Base-by-base conservation (phyloP, 1,139 yeast species). In the Sugiyamaella neomexicana region DNA sequence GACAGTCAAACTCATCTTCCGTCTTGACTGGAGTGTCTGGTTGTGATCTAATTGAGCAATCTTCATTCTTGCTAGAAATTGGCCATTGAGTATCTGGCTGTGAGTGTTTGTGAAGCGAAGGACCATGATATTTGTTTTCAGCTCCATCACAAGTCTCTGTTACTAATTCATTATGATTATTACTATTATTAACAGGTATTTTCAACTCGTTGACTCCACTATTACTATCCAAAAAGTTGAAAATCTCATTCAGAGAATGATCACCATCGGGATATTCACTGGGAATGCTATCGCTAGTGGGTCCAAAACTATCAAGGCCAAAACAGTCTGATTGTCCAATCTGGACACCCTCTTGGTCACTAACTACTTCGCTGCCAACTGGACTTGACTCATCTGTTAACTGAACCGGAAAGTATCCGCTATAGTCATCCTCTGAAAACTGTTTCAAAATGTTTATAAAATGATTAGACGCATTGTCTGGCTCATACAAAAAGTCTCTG, bases 221-320 rank as follows among this genome's bases (percentile, higher is more conserved):
- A 34, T 34, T 34, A 34, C 13, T 13, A 20, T 45, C 40, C 20
- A 45, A 27, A 20, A 13, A 32, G 9, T 36, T 45, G n/a, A 45
- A 45, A 2, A 45, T 45, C 20, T 45, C 49, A 45, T 27, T 45
- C 9, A 45, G 15, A n/a, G 49, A 38, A 15, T 45, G 38, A 2
- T 16, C 10, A 10, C 40, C 31, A 13, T 8, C 29, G 7, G 34
- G 13, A 10, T n/a, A 27, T 13, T 13, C 45, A 29, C 9, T n/a
- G 15, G 29, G 32, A 17, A 8, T n/a, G 20, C 27, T 7, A 2
- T 13, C 6, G 8, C 38, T 16, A 6, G 38, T 6, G 3, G 3
- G 2, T 20, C 25, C 25, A n/a, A 34, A n/a, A n/a, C 16, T n/a
- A 13, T n/a, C 16, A 2, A 34, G n/a, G 34, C 34, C n/a, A 32